These are phyloP conservation scores for Macadamia tetraphylla DNA, from an alignment of 164 flowering plant genomes.

Conservation along the genomic window DNA sequence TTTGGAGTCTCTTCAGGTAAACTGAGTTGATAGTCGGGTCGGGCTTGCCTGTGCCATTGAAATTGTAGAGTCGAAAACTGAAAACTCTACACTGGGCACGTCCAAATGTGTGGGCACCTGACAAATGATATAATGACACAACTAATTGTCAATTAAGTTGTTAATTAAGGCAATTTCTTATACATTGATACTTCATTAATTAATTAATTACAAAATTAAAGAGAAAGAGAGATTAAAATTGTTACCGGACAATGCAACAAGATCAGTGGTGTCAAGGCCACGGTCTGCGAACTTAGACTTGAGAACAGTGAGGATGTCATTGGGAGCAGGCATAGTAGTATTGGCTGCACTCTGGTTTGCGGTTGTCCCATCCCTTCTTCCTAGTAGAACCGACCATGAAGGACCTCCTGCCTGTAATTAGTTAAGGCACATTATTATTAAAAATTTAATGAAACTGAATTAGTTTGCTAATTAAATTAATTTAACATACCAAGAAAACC, in stretches of 20 bases:
- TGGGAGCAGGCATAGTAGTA: neutral
- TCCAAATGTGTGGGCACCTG: slow-evolving; percentile 49
- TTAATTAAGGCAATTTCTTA: neutral
- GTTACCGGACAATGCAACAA: neutral
- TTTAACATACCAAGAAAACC: slow-evolving; percentile 22
- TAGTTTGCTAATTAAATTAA: too few species aligned
- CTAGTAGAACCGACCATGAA: neutral
- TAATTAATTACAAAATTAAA: too few species aligned
- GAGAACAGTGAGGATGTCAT: neutral
- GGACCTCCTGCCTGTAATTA: neutral
- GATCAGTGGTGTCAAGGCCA: neutral
- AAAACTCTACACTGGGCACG: slow-evolving; percentile 27
- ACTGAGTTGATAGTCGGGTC: slow-evolving; percentile 32
- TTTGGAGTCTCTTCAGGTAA: slow-evolving; percentile 24
- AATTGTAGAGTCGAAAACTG: slow-evolving; percentile 28
- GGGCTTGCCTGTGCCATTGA: slow-evolving; percentile 22
- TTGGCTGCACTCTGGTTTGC: too few species aligned
- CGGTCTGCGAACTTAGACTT: neutral
- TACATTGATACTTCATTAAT: too few species aligned
- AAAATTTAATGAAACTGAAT: neutral
- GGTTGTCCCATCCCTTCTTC: neutral
- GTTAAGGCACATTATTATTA: neutral
- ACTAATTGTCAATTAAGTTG: neutral
- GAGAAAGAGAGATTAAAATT: too few species aligned
- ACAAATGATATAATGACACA: neutral